A percentile compares a stretch with the other conserved stretches of the same genome.
Evolutionary conservation across 1,139 yeast genomes (phyloP).

Genomic region (Hansenula lynferdii): DNA sequence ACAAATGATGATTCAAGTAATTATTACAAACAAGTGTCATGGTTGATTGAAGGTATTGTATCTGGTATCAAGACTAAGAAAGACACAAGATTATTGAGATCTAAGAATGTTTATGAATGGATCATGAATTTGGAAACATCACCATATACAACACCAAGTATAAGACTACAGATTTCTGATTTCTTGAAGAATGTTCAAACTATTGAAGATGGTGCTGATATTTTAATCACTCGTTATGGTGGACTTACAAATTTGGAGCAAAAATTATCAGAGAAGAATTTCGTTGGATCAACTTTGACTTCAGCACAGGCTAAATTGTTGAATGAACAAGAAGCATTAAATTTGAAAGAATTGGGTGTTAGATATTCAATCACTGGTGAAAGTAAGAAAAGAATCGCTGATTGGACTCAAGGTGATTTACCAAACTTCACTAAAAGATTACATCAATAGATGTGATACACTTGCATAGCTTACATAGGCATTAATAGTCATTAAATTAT

Average conservation of each 20-base stretch:
- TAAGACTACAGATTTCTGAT: slow-evolving; percentile 35
- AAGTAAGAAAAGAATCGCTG: slow-evolving; percentile 48
- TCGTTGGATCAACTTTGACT: slow-evolving; percentile 1
- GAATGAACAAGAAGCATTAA: slow-evolving; percentile 23
- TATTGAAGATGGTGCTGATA: slow-evolving; percentile 56
- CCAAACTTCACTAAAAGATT: slow-evolving; percentile 40
- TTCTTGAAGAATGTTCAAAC: slow-evolving; percentile 48
- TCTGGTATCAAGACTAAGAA: slow-evolving; percentile 38
- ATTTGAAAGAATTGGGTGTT: slow-evolving; percentile 37
- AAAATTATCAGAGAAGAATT: slow-evolving; percentile 20
- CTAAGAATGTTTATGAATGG: slow-evolving; percentile 63
- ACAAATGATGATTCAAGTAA: slow-evolving; percentile 39
- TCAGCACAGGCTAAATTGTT: not conserved
- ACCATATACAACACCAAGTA: slow-evolving; percentile 38
- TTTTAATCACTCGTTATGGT: slow-evolving; percentile 61
- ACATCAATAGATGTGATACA: not conserved
- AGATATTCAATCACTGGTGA: slow-evolving; percentile 40
- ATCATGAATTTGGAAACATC: slow-evolving; percentile 48
- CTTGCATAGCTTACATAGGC: not conserved
- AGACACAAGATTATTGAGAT: slow-evolving; percentile 50
- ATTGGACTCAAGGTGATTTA: slow-evolving; percentile 57
- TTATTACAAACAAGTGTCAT: slow-evolving; percentile 53
- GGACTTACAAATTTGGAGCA: slow-evolving; percentile 47
- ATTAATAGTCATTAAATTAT: too few species aligned
- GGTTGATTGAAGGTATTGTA: slow-evolving; percentile 56